Evolutionary conservation across 164 flowering plant genomes (phyloP), one percentile per base, ranked within the genome.

Genomic region (Amborella trichopoda): DNA sequence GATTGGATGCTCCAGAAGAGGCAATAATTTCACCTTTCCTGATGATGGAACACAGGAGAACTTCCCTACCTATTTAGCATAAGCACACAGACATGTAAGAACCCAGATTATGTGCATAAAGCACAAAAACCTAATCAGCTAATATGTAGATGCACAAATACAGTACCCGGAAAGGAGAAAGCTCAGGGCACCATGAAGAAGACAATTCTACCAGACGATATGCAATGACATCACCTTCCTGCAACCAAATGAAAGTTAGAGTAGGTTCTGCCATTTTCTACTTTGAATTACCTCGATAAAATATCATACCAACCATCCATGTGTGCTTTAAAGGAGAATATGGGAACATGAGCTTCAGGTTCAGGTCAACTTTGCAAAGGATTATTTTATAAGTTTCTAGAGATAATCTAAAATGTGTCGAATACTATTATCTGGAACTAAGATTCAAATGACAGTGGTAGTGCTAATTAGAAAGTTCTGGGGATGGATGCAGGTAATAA

Each of bases 1-100:
- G 46, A 78, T 28, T 28, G 99, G 95, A 59, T 72, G 67, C 43
- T 74, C 89, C 37, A 85, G 71, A 5, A 77, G 81, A 18, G 77
- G 72, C 17, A 57, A 49, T 55, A 93, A 65, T 23, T 45, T 48
- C 50, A 80, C 46, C 49, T 23, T 67, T 38, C 60, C 68, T 49
- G 89, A 69, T 41, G 52, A 60, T 28, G 67, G 33, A 36, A 76
- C 68, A 58, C 59, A 80, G 17, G 33, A 52, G 24, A 75, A 52
- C 64, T 73, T 77, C 27, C 99, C 97, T 49, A 84, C 95, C 99
- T 93, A 48, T n/a, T n/a, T n/a, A n/a, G n/a, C n/a, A n/a, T n/a
- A n/a, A n/a, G n/a, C 26, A 55, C 34, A 21, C 30, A 45, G 23
- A 30, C 12, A 33, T 11, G 26, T 24, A 57, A 8, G 30, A 32